phyloP scores from a whole-genome alignment of 495 filamentous ascomycete genomes.

The Talaromyces proteolyticus region DNA sequence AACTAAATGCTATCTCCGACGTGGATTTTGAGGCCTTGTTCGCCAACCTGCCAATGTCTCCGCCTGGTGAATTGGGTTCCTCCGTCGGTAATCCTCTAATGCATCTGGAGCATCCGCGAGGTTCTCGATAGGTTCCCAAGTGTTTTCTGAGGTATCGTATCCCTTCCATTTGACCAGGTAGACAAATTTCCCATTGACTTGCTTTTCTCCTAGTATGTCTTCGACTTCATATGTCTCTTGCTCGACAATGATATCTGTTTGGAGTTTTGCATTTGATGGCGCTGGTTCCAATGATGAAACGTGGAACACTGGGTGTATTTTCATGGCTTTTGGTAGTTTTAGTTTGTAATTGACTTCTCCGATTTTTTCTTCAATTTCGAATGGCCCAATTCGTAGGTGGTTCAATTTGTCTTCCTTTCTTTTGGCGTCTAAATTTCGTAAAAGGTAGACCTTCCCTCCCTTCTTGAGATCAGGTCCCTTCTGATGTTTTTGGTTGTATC shows the following conservation, averaged over 20 bases:
- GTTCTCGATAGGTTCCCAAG: background rate
- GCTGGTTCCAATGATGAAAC: background rate
- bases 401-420: background rate
- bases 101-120: background rate
- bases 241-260: background rate
- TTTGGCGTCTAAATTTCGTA: background rate
- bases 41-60: background rate
- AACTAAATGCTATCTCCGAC: background rate
- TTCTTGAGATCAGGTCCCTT: background rate
- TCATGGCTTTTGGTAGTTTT: background rate
- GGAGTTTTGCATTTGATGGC: background rate
- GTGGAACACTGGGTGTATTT: background rate
- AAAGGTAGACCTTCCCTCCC: background rate
- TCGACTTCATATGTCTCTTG: background rate
- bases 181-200: background rate
- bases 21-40: background rate
- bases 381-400: background rate
- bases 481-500: background rate
- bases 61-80: background rate
- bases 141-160: background rate
- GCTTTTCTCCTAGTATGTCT: background rate
- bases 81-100: background rate
- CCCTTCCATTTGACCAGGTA: background rate
- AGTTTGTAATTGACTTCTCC: background rate
- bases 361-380: slow-evolving; percentile 2